A percentile compares a stretch with the other conserved stretches of the same genome.
These are phyloP conservation scores for Abeoforma whisleri DNA, from an alignment of 78 protist species.

Conservation along the genomic window DNA sequence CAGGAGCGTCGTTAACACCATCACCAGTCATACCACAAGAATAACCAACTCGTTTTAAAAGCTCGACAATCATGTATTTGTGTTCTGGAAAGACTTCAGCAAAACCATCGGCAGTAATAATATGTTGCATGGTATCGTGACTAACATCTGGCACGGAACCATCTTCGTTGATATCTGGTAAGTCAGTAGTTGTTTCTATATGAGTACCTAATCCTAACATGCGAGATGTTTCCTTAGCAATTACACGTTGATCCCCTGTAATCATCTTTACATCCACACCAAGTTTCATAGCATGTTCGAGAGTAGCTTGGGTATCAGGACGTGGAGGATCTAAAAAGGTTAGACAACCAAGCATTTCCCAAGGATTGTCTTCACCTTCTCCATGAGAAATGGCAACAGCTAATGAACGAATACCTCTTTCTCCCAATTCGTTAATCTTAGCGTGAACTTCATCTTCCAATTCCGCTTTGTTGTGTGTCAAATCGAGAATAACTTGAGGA, in stretches of 20 bases:
- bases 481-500: constrained; percentile 60
- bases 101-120: constrained; percentile 67
- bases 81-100: constrained; percentile 81
- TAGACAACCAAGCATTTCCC: constrained; percentile 65
- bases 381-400: constrained; percentile 51
- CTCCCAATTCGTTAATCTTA: constrained; percentile 56
- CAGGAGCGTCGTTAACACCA: constrained; percentile 96
- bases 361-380: constrained; percentile 41
- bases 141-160: constrained; percentile 40
- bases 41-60: constrained; percentile 53
- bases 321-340: constrained; percentile 78
- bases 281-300: constrained; percentile 53
- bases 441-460: constrained; percentile 31
- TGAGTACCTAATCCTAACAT: constrained; percentile 59
- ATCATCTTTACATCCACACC: constrained; percentile 80
- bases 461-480: constrained; percentile 45
- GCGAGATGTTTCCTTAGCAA: constrained; percentile 69
- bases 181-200: constrained; percentile 64
- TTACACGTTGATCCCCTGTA: constrained; percentile 77
- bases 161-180: constrained; percentile 46
- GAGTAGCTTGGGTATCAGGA: constrained; percentile 62
- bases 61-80: constrained; percentile 74
- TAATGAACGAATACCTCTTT: constrained; percentile 68
- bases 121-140: constrained; percentile 37
- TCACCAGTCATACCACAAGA: constrained; percentile 88